Base-by-base conservation (phyloP, 805 yeast species). In the Yarrowia porcina region DNA sequence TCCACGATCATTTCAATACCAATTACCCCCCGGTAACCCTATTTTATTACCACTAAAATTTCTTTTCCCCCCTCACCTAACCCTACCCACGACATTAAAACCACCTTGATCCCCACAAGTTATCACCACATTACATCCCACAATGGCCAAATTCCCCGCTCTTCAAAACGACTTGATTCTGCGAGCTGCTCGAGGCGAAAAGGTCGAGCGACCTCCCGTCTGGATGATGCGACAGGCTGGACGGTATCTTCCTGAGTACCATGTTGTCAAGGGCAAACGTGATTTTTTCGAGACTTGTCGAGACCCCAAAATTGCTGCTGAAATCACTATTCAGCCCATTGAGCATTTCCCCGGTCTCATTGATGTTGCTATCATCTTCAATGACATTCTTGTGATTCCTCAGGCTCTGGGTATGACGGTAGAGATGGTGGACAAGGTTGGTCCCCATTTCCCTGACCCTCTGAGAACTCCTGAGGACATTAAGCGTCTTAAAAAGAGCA, bases 161-260 rank as follows among this genome's bases (percentile, higher is more conserved):
- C 78, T 92, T 73, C 83, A 92, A 75, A 94, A 94, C 76, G 99
- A 94, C 72, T 80, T 93, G 70, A 88, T 94, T 36, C 78, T 94
- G 67, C 81, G 99, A 69, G 97, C 98, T 3, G 97, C 98, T 11
- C 80, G 60, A 70, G 77, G 88, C 59, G 96, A 93, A 72, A 77
- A 77, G 65, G 97, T 93, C 41, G 98, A 94, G 76, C 85, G 99
- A 73, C 97, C 99, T 1, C 99, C 99, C 18, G 85, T 94, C 65
- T 94, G 97, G 97, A 88, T 92, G 68, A 91, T 91, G 97, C 84
- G 97, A 76, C 97, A 91, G 78, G 97, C 97, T n/a, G 97, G 97
- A 18, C 81, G 97, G 65, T 91, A 92, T 70, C 77, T 86, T 63
- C 77, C 77, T 9, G 74, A 94, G 73, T 94, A 94, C 73, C 97